A percentile compares a stretch with the other conserved stretches of the same genome.
These are phyloP conservation scores for Micractinium conductrix DNA, from an alignment of 139 green algal genomes.

Conservation along the genomic window DNA sequence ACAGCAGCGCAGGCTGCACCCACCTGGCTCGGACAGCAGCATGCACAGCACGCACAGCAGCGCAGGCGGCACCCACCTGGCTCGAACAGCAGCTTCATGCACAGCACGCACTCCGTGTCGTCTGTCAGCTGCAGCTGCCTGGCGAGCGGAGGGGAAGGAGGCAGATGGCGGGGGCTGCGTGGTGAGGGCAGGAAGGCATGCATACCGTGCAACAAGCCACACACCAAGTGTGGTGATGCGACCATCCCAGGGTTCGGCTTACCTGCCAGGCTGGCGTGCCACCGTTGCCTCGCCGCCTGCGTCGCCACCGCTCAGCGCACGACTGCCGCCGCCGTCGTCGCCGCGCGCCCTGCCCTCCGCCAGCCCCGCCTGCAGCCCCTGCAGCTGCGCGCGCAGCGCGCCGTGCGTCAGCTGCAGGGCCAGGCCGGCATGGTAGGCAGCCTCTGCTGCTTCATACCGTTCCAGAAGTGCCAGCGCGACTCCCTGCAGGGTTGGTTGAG, in stretches of 20 bases:
- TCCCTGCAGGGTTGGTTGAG: slow-evolving; percentile 23
- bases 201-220: too few relatives aligned
- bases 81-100: slow-evolving; percentile 88
- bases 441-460: slow-evolving; percentile 52
- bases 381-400: neutral
- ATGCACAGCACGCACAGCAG: neutral
- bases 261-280: too few relatives aligned
- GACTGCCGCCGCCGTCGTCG: neutral
- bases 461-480: slow-evolving; percentile 61
- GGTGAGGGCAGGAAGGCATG: too few relatives aligned
- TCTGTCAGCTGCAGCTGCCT: slow-evolving; percentile 44
- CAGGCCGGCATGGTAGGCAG: slow-evolving; percentile 46
- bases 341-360: neutral
- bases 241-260: too few relatives aligned
- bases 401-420: slow-evolving; percentile 4
- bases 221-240: too few relatives aligned
- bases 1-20: neutral
- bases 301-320: neutral
- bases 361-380: neutral
- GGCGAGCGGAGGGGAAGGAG: too few relatives aligned
- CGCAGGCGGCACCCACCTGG: slow-evolving; percentile 48
- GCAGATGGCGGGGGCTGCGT: too few relatives aligned
- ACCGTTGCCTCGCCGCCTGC: neutral
- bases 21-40: slow-evolving; percentile 63
- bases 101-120: slow-evolving; percentile 89